Conservation (phyloP, 371 early-diverging fungal species). For the Parasitella parasitica region DNA sequence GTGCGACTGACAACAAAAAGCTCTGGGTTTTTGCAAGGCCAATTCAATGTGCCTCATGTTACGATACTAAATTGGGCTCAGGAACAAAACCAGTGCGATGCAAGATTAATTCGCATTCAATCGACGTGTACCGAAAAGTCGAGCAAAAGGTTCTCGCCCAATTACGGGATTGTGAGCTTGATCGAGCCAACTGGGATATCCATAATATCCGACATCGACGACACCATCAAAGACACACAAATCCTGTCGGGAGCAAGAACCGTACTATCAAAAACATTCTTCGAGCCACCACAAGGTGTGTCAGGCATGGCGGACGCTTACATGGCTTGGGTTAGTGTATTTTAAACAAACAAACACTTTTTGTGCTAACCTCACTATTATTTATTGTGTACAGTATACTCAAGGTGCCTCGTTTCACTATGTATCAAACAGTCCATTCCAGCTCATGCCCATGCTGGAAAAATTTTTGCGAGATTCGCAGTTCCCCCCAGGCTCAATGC, state of each 20-base stretch:
- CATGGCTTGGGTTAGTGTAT: constrained; percentile 52
- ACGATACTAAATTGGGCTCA: constrained; percentile 31
- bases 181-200: constrained; percentile 67
- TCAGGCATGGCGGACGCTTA: constrained; percentile 76
- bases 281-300: constrained; percentile 57
- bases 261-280: constrained; percentile 71
- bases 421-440: constrained; percentile 90
- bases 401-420: constrained; percentile 83
- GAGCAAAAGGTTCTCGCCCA: constrained; percentile 11
- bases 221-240: constrained; percentile 83
- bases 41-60: constrained; percentile 23
- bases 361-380: background rate
- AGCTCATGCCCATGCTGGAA: constrained; percentile 74
- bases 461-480: constrained; percentile 64
- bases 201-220: constrained; percentile 84
- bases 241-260: constrained; percentile 69
- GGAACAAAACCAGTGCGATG: constrained; percentile 29
- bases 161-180: constrained; percentile 49
- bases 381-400: constrained; percentile 35
- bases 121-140: constrained; percentile 7
- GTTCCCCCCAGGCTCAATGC: constrained; percentile 85
- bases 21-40: constrained; percentile 32
- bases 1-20: constrained; percentile 7
- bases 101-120: constrained; percentile 30
- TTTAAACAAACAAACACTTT: background rate